Conservation (phyloP, 179 eudicot genomes). For the Silene noctiflora region DNA sequence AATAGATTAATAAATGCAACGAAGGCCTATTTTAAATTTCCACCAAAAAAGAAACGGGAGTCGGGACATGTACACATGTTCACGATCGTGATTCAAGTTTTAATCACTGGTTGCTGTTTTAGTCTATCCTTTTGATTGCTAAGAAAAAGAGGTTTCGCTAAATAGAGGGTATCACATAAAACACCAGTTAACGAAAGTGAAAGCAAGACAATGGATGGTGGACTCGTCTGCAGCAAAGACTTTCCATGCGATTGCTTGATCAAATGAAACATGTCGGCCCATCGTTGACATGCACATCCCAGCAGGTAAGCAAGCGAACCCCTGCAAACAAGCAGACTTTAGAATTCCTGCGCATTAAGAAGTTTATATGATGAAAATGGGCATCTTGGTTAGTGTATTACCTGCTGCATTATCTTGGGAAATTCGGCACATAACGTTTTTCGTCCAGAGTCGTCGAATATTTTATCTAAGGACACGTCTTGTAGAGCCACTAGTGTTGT, state of each 20-base stretch:
- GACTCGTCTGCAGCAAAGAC: slow-evolving; percentile 48
- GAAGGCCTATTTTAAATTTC: too few relatives aligned
- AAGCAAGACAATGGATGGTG: slow-evolving; percentile 45
- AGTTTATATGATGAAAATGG: background rate
- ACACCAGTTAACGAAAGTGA: slow-evolving; percentile 48
- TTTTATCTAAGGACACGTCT: slow-evolving; percentile 39
- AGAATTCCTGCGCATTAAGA: slow-evolving; percentile 1
- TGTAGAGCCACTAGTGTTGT: slow-evolving; percentile 41
- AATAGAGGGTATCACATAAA: slow-evolving; percentile 31
- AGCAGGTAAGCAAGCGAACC: slow-evolving; percentile 37
- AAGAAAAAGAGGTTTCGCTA: background rate
- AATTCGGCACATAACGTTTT: slow-evolving; percentile 36
- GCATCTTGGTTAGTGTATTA: background rate
- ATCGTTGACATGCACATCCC: slow-evolving; percentile 46
- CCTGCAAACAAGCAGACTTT: slow-evolving; percentile 29
- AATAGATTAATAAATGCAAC: too few relatives aligned
- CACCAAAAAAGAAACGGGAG: too few relatives aligned
- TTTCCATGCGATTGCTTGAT: slow-evolving; percentile 43
- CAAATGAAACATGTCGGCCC: slow-evolving; percentile 46
- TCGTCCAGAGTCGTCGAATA: slow-evolving; percentile 39
- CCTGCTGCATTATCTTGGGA: slow-evolving; percentile 52
- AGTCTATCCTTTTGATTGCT: too few relatives aligned
- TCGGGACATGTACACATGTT: too few relatives aligned
- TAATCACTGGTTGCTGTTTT: background rate
- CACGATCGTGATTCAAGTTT: background rate